Base-by-base conservation (phyloP, 495 filamentous ascomycete genomes). In the Hapsidospora chrysogenum region DNA sequence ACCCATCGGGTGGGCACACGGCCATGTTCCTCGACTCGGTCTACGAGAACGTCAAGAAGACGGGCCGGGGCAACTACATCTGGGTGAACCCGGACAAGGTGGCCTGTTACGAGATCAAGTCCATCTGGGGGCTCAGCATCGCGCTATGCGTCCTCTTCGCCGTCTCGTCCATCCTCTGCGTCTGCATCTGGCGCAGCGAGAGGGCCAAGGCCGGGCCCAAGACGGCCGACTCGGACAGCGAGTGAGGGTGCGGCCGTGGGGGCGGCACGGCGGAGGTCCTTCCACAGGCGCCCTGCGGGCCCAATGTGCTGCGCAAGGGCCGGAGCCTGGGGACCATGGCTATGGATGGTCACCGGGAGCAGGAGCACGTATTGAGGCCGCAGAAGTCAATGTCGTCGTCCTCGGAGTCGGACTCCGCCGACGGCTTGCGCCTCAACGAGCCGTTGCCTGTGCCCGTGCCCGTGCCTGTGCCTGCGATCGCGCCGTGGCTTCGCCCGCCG, bases 61-160 rank as follows among this genome's bases (percentile, higher is more conserved):
- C 13, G 22, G 34, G 41, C 30, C 41, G 35, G 18, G 42, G 45
- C 29, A 45, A 2, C 32, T 26, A 36, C 16, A 29, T 34, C 17
- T 52, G 54, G 20, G 45, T 51, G 8, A 29, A 36, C 2, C 39
- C 44, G 19, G 77, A 68, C 35, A 75, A 74, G 58, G 52, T 67
- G 11, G 78, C 81, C 39, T 94, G 87, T 60, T 72, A 70, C 43
- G 75, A 89, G 64, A 78, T 79, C 54, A 93, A 94, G 63, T 72
- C 78, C 9, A 74, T 86, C 41, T 94, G 85, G 87, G 87, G 85
- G 13, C 53, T 94, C 37, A 68, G 70, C 54, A 92, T 93, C 61
- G 76, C 79, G 4, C 62, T 87, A 22, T 87, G 77, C 51, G 71
- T 86, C 17, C 55, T 85, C 30, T 84, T 89, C 45, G 68, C 74